A percentile compares a stretch with the other conserved stretches of the same genome.
phyloP scores from a whole-genome alignment of 768 basidiomycete species.

The Hemileccinum impolitum region DNA sequence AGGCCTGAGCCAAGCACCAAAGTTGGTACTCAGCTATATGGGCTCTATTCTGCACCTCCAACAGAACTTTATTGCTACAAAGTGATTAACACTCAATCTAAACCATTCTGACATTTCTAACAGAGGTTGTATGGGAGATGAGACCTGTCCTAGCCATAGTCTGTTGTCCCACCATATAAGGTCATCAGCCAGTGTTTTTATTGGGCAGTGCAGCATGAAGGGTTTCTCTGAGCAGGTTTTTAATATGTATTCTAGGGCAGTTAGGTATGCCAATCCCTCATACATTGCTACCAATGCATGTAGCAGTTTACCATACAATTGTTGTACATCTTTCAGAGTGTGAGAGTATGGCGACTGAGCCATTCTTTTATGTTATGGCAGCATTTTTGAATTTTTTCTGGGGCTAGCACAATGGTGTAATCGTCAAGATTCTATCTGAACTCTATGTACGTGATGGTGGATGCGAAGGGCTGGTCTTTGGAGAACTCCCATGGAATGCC shows the following conservation, averaged over 20 bases:
- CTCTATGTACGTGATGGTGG: conserved; percentile 15
- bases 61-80: too few relatives aligned
- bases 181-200: accelerated
- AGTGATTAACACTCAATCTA: too few relatives aligned
- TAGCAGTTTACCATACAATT: conserved; percentile 11
- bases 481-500: conserved; percentile 8
- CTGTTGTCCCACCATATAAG: neutral
- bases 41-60: too few relatives aligned
- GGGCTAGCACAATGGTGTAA: conserved; percentile 21
- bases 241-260: conserved; percentile 37
- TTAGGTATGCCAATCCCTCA: conserved; percentile 39
- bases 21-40: too few relatives aligned
- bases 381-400: conserved; percentile 23
- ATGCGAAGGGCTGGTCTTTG: conserved; percentile 11
- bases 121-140: neutral
- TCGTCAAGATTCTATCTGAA: conserved; percentile 34
- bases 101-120: too few relatives aligned
- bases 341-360: too few relatives aligned
- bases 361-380: neutral
- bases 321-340: neutral
- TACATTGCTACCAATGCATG: conserved; percentile 23
- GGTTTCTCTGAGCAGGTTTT: conserved; percentile 25
- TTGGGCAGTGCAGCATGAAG: conserved; percentile 24
- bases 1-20: too few relatives aligned
- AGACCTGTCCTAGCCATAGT: neutral